Base-by-base conservation (phyloP, 2,329 filamentous ascomycete species). In the Zymoseptoria ardabiliae region DNA sequence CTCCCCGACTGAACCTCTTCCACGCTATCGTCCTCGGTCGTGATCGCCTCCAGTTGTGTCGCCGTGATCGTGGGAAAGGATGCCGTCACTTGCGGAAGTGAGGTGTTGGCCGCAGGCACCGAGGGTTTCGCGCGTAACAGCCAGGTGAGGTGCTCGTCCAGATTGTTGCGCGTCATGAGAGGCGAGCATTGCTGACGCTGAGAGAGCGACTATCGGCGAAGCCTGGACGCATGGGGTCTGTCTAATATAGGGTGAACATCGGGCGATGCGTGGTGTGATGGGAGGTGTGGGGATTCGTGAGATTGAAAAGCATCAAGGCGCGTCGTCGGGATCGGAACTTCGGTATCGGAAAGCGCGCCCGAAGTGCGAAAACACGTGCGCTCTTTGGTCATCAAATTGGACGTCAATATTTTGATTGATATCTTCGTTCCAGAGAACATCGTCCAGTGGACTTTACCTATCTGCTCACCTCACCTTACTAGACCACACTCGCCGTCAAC, bases 151-250 rank as follows among this genome's bases (percentile, higher is more conserved):
- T 81, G 78, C 68, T 75, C 73, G 61, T 68, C 71, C 62, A 81
- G 70, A 64, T 81, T 81, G 69, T 81, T 74, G 65, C 69, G 69
- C 73, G 78, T 79, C 78, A 80, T 80, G 60, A 59, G 66, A 49
- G 62, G 62, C 66, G 52, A 63, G 52, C 67, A 71, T 71, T 35
- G 56, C 62, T 60, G 59, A 49, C 51, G 51, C 51, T 23, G 51
- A 19, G 51, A 22, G 11, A n/a, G 35, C 35, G 49, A 50, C 21
- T 52, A 57, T 57, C 17, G 25, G n/a, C 13, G n/a, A 56, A 30
- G 23, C 21, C 55, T 53, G 22, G 55, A 30, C 22, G 55, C 55
- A 56, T 56, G 22, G 54, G 28, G 22, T 25, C 25, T 21, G 30
- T 45, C 35, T 45, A 45, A 45, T 45, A n/a, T 45, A 45, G 35